Conservation (phyloP, 495 filamentous ascomycete species). For the Neurospora sp. region DNA sequence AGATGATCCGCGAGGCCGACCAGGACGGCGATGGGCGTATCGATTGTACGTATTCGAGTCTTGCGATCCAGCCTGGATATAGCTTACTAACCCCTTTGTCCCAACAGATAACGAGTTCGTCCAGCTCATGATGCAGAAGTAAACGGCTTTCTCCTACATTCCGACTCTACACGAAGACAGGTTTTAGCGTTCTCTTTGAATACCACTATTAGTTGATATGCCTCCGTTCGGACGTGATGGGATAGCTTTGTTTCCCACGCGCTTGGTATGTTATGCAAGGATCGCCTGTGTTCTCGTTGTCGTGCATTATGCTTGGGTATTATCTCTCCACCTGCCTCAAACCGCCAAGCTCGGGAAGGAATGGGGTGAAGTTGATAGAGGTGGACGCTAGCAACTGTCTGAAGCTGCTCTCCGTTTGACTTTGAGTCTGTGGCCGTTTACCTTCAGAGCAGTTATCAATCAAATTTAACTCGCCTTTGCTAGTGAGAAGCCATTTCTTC, state of each 20-base stretch:
- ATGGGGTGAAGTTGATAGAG: neutral
- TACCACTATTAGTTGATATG: neutral
- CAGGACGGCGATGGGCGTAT: slow-evolving; percentile 96
- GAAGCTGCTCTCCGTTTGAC: neutral
- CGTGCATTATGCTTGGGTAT: neutral
- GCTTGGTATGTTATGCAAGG: neutral
- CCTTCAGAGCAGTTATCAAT: neutral
- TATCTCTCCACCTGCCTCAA: neutral
- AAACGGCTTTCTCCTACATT: slow-evolving; percentile 21
- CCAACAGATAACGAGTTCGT: slow-evolving; percentile 95
- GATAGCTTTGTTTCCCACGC: neutral
- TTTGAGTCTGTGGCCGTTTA: neutral
- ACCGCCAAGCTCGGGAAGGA: neutral
- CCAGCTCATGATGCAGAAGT: slow-evolving; percentile 99
- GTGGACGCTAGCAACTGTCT: neutral
- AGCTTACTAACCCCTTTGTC: slow-evolving; percentile 22
- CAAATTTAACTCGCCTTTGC: neutral
- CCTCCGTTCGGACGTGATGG: neutral
- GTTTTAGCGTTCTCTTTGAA: neutral
- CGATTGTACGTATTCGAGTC: slow-evolving; percentile 56
- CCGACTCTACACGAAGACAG: neutral
- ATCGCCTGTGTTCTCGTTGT: neutral
- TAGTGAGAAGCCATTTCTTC: neutral
- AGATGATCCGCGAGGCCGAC: slow-evolving; percentile 99
- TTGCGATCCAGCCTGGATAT: neutral